Evolutionary conservation across 139 green algal genomes (phyloP), one percentile per base, ranked within the genome.

Genomic region (Yamagishiella unicocca): DNA sequence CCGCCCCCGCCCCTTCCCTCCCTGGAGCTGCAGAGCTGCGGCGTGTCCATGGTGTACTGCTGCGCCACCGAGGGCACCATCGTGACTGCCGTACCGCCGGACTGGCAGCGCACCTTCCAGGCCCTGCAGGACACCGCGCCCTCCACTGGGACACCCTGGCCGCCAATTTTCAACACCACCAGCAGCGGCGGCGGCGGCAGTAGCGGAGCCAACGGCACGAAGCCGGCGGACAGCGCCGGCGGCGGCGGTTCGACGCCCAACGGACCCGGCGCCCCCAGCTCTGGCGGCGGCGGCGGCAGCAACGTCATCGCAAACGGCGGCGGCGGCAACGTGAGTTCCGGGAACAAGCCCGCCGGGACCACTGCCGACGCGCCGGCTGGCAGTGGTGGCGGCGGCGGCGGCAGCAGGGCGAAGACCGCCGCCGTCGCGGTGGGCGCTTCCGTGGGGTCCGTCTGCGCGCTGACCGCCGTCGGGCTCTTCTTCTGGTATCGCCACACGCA

Each of bases 61-160:
- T 89, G 94, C 89, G 74, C 81, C 1, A 53, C 50, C 46, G 21
- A 73, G n/a, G 43, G 38, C 6, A 29, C 40, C 29, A 45, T 95
- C 4, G 75, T 37, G 14, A 85, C 75, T 25, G 58, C 45, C 55
- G 87, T 93, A 17, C 94, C 94, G 2, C 66, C 54, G 4, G 33
- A 87, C 38, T 96, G 93, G 93, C 89, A 82, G 5, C 82, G 67
- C 38, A 68, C 38, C 38, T 66, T 82, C 40, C 31, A 1, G 37
- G 10, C 75, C 5, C 68, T 50, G 35, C 64, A 77, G 33, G 50
- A 17, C 50, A 17, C 50, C 50, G 50, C 50, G 14, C 12, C 50
- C 50, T 25, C 14, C 50, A 25, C 50, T 61, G 50, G 14, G 14
- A 17, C n/a, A n/a, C n/a, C n/a, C n/a, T n/a, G n/a, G n/a, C n/a